Percentiles rank a stretch among this genome's conserved stretches.
Conservation (phyloP, 116 monocot species). For the Trichopus zeylanicus region DNA sequence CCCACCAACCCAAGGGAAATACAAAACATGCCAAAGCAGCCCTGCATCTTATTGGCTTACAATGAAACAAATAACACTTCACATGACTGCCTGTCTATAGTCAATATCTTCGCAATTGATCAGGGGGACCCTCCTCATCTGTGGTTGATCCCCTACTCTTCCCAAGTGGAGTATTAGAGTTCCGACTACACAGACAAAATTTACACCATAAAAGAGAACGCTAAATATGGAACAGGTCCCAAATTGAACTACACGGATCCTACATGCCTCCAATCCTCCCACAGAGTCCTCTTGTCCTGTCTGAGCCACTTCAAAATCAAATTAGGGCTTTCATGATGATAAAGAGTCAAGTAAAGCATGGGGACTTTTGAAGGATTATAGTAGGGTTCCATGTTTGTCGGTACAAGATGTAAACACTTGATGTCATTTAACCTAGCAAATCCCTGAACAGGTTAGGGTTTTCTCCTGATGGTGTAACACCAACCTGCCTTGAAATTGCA, state of each 20-base stretch:
- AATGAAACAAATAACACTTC: background rate
- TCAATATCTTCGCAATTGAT: background rate
- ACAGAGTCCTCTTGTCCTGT: background rate
- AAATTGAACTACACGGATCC: too few species aligned
- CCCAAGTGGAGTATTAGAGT: background rate
- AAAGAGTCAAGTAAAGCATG: background rate
- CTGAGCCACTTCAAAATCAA: too few species aligned
- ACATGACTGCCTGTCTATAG: background rate
- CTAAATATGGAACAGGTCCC: too few species aligned
- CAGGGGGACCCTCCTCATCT: background rate
- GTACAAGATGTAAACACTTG: background rate
- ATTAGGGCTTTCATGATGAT: background rate
- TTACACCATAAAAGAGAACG: background rate
- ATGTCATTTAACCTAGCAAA: constrained; percentile 48
- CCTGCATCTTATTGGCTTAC: background rate
- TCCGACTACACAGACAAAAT: background rate
- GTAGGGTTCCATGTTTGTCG: background rate
- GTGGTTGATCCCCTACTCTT: background rate
- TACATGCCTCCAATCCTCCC: too few species aligned
- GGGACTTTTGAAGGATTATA: background rate
- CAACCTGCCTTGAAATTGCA: constrained; percentile 70
- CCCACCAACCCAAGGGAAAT: too few species aligned
- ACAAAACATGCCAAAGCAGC: background rate
- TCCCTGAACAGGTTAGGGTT: constrained; percentile 86
- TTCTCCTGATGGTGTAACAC: constrained; percentile 69